Conservation (phyloP, 169 alveolate genomes). For the Eimeria brunetti region DNA sequence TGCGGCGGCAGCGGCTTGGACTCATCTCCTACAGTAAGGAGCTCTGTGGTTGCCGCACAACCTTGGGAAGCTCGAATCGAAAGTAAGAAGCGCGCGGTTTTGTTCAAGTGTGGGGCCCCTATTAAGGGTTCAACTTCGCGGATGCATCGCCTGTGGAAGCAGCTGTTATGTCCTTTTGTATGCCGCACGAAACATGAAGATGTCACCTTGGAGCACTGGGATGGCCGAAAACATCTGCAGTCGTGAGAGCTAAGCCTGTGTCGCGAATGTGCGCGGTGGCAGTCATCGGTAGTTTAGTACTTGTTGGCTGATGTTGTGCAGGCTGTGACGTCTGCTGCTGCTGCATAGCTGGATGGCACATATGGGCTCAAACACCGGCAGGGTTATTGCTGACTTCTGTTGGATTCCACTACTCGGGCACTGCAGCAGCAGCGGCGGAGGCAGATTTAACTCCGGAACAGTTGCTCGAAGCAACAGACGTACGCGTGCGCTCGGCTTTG, state of each 20-base stretch:
- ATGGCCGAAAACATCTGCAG: too few relatives aligned
- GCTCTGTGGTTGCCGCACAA: constrained; percentile 26
- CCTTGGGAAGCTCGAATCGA: constrained; percentile 35
- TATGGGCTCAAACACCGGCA: constrained; percentile 47
- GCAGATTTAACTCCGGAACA: neutral
- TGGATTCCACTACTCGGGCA: constrained; percentile 47
- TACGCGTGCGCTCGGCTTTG: constrained; percentile 49
- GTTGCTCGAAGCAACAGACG: constrained; percentile 41
- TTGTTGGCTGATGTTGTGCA: constrained; percentile 22
- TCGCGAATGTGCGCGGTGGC: neutral
- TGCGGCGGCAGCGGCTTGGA: constrained; percentile 21
- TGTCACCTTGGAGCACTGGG: neutral
- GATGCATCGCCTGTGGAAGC: neutral
- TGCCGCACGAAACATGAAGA: neutral
- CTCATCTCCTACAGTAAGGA: constrained; percentile 12
- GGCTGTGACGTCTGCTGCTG: constrained; percentile 64
- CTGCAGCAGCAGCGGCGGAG: constrained; percentile 4
- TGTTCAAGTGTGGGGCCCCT: neutral
- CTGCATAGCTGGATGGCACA: constrained; percentile 49
- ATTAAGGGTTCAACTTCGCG: too few relatives aligned
- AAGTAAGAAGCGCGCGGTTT: neutral
- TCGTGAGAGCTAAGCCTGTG: neutral
- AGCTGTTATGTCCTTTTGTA: neutral
- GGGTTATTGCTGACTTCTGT: constrained; percentile 46
- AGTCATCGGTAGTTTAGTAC: neutral